Evolutionary conservation across 495 filamentous ascomycete genomes (phyloP), one percentile per base, ranked within the genome.

Genomic region (Xylaria scruposa): DNA sequence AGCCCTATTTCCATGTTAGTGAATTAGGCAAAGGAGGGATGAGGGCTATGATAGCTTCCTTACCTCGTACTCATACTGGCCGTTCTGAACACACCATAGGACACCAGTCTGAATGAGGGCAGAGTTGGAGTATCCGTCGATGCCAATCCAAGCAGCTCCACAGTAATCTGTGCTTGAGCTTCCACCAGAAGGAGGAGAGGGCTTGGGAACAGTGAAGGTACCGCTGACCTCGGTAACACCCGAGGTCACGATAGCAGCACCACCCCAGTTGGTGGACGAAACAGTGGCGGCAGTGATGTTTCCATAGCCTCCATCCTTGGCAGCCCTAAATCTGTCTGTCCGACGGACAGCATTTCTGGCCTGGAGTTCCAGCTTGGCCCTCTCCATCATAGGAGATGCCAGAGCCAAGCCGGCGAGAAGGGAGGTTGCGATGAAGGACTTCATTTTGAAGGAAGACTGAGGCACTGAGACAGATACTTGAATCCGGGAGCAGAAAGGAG

Each of bases 271-370:
- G 46, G 8, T 67, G 19, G 63, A 67, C 19, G 10, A 4, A 24
- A 67, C 63, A 53, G 63, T 67, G 26, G 44, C 21, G 46, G 63
- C 63, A 53, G 63, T 67, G 29, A 53, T 40, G 31, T 67, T 67
- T n/a, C 63, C 63, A 53, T 26, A 53, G 19, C 46, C 31, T 9
- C 47, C 63, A 15, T 67, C 63, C 9, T 24, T 6, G 1, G 17
- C 12, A 19, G 63, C 44, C 5, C 63, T 67, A 19, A 67, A 67
- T 15, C 44, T 29, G 46, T 67, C 15, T 19, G 17, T 2, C 19
- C 63, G 63, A 67, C 63, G 63, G 31, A 46, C 63, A 67, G 63
- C 44, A 10, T 67, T 67, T 29, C 63, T 67, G 15, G 63, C 63
- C n/a, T 67, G 63, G 29, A 67, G 63, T 31, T 67, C 46, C 3